phyloP scores from a whole-genome alignment of 2,329 filamentous ascomycete genomes.

The Lasiodiplodia citricola region DNA sequence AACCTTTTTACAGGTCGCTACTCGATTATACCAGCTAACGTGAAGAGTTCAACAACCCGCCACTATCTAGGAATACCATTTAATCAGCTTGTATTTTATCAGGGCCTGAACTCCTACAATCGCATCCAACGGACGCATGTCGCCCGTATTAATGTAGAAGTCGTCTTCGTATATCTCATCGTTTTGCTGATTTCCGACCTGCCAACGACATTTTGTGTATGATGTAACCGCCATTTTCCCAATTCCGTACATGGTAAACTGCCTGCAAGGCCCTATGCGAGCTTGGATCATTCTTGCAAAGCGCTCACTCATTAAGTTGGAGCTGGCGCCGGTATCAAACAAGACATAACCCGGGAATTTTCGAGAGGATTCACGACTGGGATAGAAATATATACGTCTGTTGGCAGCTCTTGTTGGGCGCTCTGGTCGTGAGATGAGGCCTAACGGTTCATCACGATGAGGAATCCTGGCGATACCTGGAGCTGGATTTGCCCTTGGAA shows the following conservation, averaged over 20 bases:
- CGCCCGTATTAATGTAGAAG: not conserved
- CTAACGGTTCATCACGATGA: too few species aligned
- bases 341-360: not conserved
- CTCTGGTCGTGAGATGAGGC: too few species aligned
- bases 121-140: not conserved
- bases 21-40: too few species aligned
- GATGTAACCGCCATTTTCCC: not conserved
- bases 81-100: not conserved
- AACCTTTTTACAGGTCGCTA: too few species aligned
- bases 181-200: not conserved
- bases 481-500: too few species aligned
- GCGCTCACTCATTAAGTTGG: not conserved
- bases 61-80: too few species aligned
- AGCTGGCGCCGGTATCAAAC: not conserved
- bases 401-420: not conserved
- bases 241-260: not conserved
- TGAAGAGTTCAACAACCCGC: too few species aligned
- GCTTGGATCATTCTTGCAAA: not conserved
- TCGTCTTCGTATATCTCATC: not conserved
- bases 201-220: not conserved
- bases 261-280: not conserved
- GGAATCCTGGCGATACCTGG: too few species aligned
- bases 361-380: not conserved
- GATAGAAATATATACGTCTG: not conserved
- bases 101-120: not conserved